These are phyloP conservation scores for Solanum lignicaule DNA, from an alignment of 257 asterid species.

Conservation along the genomic window DNA sequence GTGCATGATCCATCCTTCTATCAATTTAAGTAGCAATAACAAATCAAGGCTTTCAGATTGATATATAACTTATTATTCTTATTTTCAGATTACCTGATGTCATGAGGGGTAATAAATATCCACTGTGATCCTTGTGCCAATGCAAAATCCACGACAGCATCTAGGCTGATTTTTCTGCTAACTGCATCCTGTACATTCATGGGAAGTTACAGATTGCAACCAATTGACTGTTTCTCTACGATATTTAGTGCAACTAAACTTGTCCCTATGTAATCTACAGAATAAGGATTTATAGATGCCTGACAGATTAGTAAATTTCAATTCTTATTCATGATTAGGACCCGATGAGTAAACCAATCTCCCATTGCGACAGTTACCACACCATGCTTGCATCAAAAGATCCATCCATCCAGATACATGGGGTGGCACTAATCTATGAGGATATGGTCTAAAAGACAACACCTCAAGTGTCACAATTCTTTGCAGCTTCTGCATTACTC, in stretches of 20 bases:
- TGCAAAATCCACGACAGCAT: constrained; percentile 83
- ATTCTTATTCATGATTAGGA: background rate
- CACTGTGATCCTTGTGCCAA: constrained; percentile 89
- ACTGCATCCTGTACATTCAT: constrained; percentile 69
- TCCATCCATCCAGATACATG: background rate
- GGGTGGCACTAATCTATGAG: background rate
- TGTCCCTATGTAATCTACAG: background rate
- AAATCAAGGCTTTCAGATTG: background rate
- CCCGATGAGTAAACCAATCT: background rate
- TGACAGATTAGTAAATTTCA: background rate
- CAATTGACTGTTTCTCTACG: background rate
- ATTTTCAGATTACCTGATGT: constrained; percentile 53
- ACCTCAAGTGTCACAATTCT: background rate
- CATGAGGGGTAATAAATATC: constrained; percentile 97
- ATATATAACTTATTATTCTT: background rate
- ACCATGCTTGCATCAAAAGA: background rate
- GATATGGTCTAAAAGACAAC: background rate
- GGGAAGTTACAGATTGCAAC: background rate
- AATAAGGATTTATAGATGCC: background rate
- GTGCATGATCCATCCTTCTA: background rate
- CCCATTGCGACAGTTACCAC: background rate
- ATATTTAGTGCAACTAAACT: background rate
- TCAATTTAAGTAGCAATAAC: background rate
- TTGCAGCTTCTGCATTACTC: background rate
- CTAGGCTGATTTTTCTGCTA: constrained; percentile 94